These are phyloP conservation scores for Coemansia javaensis DNA, from an alignment of 192 early-diverging fungal species.

Conservation along the genomic window DNA sequence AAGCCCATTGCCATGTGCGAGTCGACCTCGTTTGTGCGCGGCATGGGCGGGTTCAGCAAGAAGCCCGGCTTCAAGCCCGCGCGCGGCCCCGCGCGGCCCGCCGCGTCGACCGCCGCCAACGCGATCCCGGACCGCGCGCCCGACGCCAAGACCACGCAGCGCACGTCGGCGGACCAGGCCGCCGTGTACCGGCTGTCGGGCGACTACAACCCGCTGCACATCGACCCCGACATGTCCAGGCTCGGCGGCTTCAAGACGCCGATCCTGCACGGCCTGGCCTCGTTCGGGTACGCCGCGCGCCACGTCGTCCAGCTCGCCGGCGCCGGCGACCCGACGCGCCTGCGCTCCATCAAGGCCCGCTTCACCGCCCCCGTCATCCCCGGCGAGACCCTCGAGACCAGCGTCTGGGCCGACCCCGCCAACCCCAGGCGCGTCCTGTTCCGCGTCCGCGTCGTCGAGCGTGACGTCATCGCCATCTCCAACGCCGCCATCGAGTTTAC, in stretches of 20 bases:
- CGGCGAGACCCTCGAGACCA: slow-evolving; percentile 95
- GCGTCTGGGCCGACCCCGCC: slow-evolving; percentile 78
- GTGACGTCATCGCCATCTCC: slow-evolving; percentile 82
- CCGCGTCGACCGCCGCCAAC: slow-evolving; percentile 75
- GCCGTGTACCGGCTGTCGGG: slow-evolving; percentile 93
- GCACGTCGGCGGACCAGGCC: slow-evolving; percentile 88
- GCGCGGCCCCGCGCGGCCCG: slow-evolving; percentile 53
- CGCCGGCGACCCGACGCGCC: slow-evolving; percentile 59
- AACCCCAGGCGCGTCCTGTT: slow-evolving; percentile 87
- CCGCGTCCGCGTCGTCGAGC: slow-evolving; percentile 90
- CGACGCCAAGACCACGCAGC: slow-evolving; percentile 77
- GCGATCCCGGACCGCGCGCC: slow-evolving; percentile 74
- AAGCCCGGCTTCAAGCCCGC: slow-evolving; percentile 55
- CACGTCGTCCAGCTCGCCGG: slow-evolving; percentile 78
- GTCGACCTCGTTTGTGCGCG: slow-evolving; percentile 91
- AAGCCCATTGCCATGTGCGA: slow-evolving; percentile 81
- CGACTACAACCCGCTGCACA: slow-evolving; percentile 96
- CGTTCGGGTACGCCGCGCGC: slow-evolving; percentile 87
- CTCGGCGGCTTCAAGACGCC: slow-evolving; percentile 95
- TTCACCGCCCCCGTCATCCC: slow-evolving; percentile 88
- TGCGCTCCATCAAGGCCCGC: slow-evolving; percentile 85
- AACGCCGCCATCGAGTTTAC: slow-evolving; percentile 87
- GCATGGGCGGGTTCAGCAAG: slow-evolving; percentile 83
- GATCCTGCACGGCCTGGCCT: slow-evolving; percentile 94
- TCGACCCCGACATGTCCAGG: slow-evolving; percentile 90